Percentiles rank a stretch among this genome's conserved stretches.
Conservation (phyloP, 805 yeast species). For the Metschnikowia reukaufii region DNA sequence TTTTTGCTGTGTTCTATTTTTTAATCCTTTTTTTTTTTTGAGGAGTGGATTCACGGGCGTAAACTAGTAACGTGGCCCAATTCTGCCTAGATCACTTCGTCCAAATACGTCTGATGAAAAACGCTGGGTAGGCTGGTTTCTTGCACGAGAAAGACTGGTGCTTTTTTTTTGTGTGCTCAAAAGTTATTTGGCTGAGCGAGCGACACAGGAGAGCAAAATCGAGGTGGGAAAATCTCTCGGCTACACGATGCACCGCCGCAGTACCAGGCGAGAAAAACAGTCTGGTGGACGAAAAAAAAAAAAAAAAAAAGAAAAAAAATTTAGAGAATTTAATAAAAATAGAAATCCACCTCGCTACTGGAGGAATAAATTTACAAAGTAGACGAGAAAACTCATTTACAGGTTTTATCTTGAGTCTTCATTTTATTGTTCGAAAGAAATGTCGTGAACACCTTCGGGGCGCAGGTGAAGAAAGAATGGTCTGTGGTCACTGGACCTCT, state of each 20-base stretch:
- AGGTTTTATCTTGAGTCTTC: too few relatives aligned
- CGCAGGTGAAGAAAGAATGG: not conserved
- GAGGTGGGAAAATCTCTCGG: constrained; percentile 4
- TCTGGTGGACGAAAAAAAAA: not conserved
- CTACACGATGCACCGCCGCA: not conserved
- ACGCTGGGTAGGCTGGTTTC: constrained; percentile 1
- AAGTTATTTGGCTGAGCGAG: constrained; percentile 5
- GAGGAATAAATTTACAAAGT: too few relatives aligned
- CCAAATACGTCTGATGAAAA: not conserved
- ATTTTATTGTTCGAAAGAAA: too few relatives aligned
- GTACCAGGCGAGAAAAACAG: not conserved
- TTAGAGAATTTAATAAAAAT: not conserved
- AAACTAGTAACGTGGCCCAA: not conserved
- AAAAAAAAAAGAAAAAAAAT: not conserved
- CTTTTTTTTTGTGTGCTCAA: constrained; percentile 12
- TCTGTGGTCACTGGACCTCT: not conserved
- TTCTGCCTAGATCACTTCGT: not conserved
- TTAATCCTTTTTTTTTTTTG: not conserved
- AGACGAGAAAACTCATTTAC: too few relatives aligned
- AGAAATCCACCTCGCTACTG: not conserved
- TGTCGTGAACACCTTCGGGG: not conserved
- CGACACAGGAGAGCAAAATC: constrained; percentile 6
- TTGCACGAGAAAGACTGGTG: not conserved
- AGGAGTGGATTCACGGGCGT: not conserved
- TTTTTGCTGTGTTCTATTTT: not conserved